These are phyloP conservation scores for Dichomitus squalens DNA, from an alignment of 1,284 basidiomycete genomes.

Conservation along the genomic window DNA sequence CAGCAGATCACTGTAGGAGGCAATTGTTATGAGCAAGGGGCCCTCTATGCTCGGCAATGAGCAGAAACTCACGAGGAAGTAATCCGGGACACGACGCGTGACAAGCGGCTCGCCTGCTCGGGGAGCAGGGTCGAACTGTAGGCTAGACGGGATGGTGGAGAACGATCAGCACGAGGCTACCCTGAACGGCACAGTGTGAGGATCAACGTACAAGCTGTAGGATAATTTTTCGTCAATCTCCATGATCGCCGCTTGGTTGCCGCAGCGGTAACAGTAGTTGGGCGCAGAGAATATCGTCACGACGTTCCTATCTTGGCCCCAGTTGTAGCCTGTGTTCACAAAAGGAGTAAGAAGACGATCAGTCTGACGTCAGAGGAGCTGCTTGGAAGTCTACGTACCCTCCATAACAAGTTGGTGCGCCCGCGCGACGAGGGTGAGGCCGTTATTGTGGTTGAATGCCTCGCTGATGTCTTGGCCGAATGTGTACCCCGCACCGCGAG, in stretches of 20 bases:
- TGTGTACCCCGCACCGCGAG: slow-evolving; percentile 97
- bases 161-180: slow-evolving; percentile 3
- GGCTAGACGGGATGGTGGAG: slow-evolving; percentile 55
- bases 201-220: slow-evolving; percentile 79
- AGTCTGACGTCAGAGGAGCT: slow-evolving; percentile 13
- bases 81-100: slow-evolving; percentile 97
- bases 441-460: slow-evolving; percentile 99
- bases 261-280: slow-evolving; percentile 99
- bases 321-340: slow-evolving; percentile 72
- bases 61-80: slow-evolving; percentile 73
- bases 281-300: slow-evolving; percentile 99
- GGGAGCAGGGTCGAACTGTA: slow-evolving; percentile 99
- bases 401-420: slow-evolving; percentile 99
- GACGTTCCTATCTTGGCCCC: slow-evolving; percentile 99
- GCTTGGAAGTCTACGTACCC: slow-evolving; percentile 52
- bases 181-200: slow-evolving; percentile 8
- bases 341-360: not conserved
- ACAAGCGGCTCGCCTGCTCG: slow-evolving; percentile 98
- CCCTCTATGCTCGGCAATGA: not conserved
- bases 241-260: slow-evolving; percentile 99
- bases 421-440: slow-evolving; percentile 92
- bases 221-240: slow-evolving; percentile 99
- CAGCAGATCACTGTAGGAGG: slow-evolving; percentile 27
- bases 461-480: slow-evolving; percentile 99
- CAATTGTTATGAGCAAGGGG: not conserved